Evolutionary conservation across 2,329 filamentous ascomycete genomes (phyloP).

Genomic region (Samsoniella hepiali): DNA sequence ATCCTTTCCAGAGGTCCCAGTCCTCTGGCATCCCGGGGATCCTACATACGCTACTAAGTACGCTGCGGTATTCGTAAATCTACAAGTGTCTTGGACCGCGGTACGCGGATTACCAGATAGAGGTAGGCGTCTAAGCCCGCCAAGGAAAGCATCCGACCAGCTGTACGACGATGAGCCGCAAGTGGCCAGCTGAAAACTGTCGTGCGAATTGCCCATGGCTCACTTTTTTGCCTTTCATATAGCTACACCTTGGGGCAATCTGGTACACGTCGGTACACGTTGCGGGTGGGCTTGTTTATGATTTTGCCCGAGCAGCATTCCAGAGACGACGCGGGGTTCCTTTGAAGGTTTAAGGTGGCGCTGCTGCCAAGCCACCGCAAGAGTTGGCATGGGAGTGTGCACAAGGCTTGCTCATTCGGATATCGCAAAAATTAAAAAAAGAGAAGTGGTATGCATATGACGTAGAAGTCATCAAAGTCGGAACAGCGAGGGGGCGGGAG

Average conservation of each 20-base stretch:
- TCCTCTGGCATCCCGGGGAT: not conserved
- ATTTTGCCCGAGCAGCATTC: slow-evolving; percentile 1
- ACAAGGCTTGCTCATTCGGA: not conserved
- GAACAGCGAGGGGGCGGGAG: slow-evolving; percentile 1
- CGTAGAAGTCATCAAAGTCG: not conserved
- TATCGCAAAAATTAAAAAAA: not conserved
- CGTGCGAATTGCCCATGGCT: not conserved
- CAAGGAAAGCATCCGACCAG: not conserved
- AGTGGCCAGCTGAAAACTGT: not conserved
- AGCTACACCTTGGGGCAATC: not conserved
- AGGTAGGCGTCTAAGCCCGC: not conserved
- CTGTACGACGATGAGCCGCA: not conserved
- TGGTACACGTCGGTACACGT: not conserved
- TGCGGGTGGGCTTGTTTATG: slow-evolving; percentile 4
- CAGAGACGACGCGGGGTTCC: slow-evolving; percentile 6
- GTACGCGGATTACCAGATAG: not conserved
- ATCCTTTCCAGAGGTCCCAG: not conserved
- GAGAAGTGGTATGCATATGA: slow-evolving; percentile 6
- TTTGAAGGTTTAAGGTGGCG: slow-evolving; percentile 2
- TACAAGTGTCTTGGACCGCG: not conserved
- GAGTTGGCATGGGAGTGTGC: not conserved
- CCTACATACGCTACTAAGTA: not conserved
- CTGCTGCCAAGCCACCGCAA: not conserved
- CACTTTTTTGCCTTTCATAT: not conserved
- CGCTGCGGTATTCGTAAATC: not conserved